These are phyloP conservation scores for Rhamnella rubrinervis DNA, from an alignment of 331 rosid genomes.

Conservation along the genomic window DNA sequence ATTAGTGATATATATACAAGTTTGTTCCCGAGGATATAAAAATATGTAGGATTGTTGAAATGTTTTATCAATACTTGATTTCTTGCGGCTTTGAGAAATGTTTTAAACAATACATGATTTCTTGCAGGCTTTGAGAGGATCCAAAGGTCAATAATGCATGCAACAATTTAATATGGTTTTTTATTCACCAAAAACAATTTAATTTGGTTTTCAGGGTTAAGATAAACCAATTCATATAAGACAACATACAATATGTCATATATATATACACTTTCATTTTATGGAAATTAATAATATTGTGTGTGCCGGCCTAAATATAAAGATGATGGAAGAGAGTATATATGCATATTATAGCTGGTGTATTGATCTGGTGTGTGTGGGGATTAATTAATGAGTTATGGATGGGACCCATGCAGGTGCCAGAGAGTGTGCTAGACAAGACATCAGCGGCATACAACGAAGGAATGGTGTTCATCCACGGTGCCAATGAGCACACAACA, in stretches of 20 bases:
- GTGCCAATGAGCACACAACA: constrained; percentile 64
- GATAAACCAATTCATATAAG: constrained; percentile 23
- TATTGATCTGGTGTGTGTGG: too few relatives aligned
- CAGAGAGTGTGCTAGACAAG: constrained; percentile 69
- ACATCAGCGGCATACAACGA: constrained; percentile 73
- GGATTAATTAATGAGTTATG: background rate
- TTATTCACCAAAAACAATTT: too few relatives aligned
- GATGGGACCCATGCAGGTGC: constrained; percentile 46
- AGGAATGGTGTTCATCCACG: constrained; percentile 87
- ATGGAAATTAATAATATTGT: background rate
- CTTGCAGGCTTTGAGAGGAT: constrained; percentile 28
- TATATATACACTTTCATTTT: too few relatives aligned
- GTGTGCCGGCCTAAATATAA: too few relatives aligned
- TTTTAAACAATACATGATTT: constrained; percentile 2
- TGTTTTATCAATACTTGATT: too few relatives aligned
- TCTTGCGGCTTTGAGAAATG: too few relatives aligned
- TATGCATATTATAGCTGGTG: too few relatives aligned
- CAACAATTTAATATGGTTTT: too few relatives aligned
- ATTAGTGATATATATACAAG: constrained; percentile 11
- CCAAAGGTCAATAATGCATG: constrained; percentile 33
- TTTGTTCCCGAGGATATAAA: constrained; percentile 30
- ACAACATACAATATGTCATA: background rate
- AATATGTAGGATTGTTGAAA: constrained; percentile 2
- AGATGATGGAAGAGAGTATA: too few relatives aligned
- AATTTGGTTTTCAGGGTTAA: constrained; percentile 23